Evolutionary conservation across 495 filamentous ascomycete species (phyloP), one percentile per base, ranked within the genome.

Genomic region (Penicillium odoratum): DNA sequence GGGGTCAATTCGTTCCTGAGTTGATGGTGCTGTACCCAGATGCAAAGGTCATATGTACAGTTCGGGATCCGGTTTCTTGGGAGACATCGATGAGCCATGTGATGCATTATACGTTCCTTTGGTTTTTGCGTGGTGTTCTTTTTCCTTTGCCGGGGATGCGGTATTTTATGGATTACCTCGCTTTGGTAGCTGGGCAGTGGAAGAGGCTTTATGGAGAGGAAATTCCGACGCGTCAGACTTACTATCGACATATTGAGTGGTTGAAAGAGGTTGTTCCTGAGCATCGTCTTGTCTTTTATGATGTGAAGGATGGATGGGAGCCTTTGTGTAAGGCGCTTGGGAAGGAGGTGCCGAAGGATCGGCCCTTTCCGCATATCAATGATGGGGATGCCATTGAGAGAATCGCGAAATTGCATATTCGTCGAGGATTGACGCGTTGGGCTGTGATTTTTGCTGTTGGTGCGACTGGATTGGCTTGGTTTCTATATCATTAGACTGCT

Each of bases 291-390:
- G 60, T 84, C 38, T 72, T 81, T 46, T 79, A 74, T 63, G 62
- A 75, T 30, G 67, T 81, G 2, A 70, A 64, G 55, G 75, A 78
- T 46, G 81, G 80, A 4, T 83, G 80, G 79, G 75, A 55, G 55
- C 79, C 78, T 5, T 60, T 83, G 25, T 82, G 81, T 62, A 58
- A 70, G 50, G 80, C 78, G 45, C 58, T 83, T 4, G 76, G 66
- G 3, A 77, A 74, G 48, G 71, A 74, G 0, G 54, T 77, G 6
- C 80, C 80, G 2, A 42, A 42, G 30, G 67, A 71, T 25, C 55
- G 64, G 0, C 58, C 66, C 3, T 81, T 84, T 47, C 80, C 80
- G 31, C 64, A 55, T 46, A 51, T 73, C 0, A 74, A 77, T 58
- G 72, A 74, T 57, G 40, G 45, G 0, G 57, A 64, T 10, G 57